A percentile compares a stretch with the other conserved stretches of the same genome.
Evolutionary conservation across 768 basidiomycete species (phyloP).

Genomic region (Lactarius indigo): DNA sequence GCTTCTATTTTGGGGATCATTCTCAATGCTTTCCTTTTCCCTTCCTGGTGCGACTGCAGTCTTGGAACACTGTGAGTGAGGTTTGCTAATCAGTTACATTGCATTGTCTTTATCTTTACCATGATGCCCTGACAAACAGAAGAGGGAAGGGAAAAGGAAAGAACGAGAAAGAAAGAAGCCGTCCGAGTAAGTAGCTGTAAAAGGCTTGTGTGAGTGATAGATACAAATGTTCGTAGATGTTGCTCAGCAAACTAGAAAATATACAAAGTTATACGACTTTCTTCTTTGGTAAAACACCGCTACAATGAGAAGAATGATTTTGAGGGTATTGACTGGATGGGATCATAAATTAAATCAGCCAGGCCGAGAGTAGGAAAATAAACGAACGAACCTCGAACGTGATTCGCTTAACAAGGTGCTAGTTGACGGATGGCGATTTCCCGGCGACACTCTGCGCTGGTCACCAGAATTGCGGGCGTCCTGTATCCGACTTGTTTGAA

Average conservation of each 20-base stretch:
- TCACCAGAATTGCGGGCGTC: slow-evolving; percentile 1
- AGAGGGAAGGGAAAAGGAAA: background rate
- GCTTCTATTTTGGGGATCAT: background rate
- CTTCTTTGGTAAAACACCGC: slow-evolving; percentile 9
- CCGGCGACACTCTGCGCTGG: background rate
- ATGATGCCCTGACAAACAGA: background rate
- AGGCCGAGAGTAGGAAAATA: background rate
- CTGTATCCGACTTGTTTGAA: slow-evolving; percentile 6
- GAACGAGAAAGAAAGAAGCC: background rate
- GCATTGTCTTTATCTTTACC: background rate
- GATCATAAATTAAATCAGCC: slow-evolving; percentile 1
- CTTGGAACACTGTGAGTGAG: background rate
- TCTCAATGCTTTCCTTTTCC: background rate
- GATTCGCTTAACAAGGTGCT: background rate
- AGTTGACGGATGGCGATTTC: background rate
- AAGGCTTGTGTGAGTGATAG: slow-evolving; percentile 12
- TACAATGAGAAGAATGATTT: slow-evolving; percentile 14
- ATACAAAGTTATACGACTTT: slow-evolving; percentile 18
- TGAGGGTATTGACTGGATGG: background rate
- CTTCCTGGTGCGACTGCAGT: background rate
- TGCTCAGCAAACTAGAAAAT: slow-evolving; percentile 5
- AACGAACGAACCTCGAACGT: slow-evolving; percentile 15
- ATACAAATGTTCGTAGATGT: slow-evolving; percentile 20
- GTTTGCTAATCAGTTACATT: slow-evolving; percentile 22
- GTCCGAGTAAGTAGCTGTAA: slow-evolving; percentile 8